Base-by-base conservation (phyloP, 1,284 basidiomycete genomes). In the Boletus putidus region DNA sequence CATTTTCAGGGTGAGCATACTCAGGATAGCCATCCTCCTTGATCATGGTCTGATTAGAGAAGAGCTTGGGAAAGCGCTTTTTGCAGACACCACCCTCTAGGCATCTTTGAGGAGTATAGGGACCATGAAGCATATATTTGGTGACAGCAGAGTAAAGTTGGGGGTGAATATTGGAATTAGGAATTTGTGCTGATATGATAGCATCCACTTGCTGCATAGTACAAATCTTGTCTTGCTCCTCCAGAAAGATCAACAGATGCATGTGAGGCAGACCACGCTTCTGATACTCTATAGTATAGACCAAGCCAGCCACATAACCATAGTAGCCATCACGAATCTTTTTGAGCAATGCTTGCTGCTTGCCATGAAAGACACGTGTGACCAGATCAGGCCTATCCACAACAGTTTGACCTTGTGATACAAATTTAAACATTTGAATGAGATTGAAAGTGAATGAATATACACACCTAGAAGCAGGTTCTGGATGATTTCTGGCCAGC, bases 321-420 rank as follows among this genome's bases (percentile, higher is more conserved):
- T 50, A 64, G 39, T 61, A 62, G 2, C 56, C 63, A 57, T 57
- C 27, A 7, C 2, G 1, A n/a, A 68, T 54, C 4, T 46, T 53
- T 0, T 78, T 64, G 0, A 82, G 20, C 1, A 82, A 46, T 0
- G 69, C 73, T 6, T 76, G 62, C 40, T 72, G 73, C 56, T 81
- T 82, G 43, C 75, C 36, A 25, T 77, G 35, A 58, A 85, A 85
- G 1, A 83, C 78, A 4, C 71, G 49, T 1, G 76, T 65, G 4
- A 83, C 74, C 43, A 85, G 60, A 43, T 83, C 79, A 35, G 80
- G 81, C 1, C 76, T 59, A 57, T 84, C 80, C 35, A 68, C 59
- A 21, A 73, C 59, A 12, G 65, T 68, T 54, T 83, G 79, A n/a
- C 55, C 58, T 64, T 46, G 21, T 12, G 4, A 40, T 7, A n/a